Evolutionary conservation across 2,329 filamentous ascomycete species (phyloP).

Genomic region (Blastomyces emzantsi): DNA sequence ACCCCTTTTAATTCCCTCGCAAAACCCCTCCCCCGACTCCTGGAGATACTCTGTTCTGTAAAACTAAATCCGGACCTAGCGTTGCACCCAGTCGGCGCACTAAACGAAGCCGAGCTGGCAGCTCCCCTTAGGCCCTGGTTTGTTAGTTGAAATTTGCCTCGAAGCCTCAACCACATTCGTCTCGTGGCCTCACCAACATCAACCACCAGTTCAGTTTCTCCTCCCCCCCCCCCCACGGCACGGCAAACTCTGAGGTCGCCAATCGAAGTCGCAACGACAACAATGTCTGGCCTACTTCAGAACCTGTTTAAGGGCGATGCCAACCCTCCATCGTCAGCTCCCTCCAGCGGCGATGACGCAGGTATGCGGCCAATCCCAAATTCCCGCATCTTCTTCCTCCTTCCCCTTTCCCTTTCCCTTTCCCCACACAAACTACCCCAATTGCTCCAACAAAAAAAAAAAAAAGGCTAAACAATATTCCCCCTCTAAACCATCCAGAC

Average conservation of each 20-base stretch:
- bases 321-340: slow-evolving; percentile 18
- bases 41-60: too few relatives aligned
- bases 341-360: slow-evolving; percentile 16
- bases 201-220: neutral
- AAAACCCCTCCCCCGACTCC: too few relatives aligned
- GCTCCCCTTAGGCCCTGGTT: neutral
- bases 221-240: neutral
- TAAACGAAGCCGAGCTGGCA: neutral
- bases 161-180: neutral
- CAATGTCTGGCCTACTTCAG: slow-evolving; percentile 21
- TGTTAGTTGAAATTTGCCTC: neutral
- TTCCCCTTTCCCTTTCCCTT: neutral
- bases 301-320: slow-evolving; percentile 20
- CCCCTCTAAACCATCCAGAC: slow-evolving; percentile 73
- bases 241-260: neutral
- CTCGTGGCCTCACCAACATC: slow-evolving; percentile 1
- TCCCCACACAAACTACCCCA: neutral
- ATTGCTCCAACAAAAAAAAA: neutral
- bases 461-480: neutral
- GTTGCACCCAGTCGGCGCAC: neutral
- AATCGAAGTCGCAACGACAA: slow-evolving; percentile 8
- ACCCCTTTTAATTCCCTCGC: too few relatives aligned
- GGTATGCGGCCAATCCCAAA: slow-evolving; percentile 15
- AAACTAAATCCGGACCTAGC: neutral
- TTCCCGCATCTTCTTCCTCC: neutral